These are phyloP conservation scores for Sanghuangporus sanghuang DNA, from an alignment of 1,284 basidiomycete genomes.

Conservation along the genomic window DNA sequence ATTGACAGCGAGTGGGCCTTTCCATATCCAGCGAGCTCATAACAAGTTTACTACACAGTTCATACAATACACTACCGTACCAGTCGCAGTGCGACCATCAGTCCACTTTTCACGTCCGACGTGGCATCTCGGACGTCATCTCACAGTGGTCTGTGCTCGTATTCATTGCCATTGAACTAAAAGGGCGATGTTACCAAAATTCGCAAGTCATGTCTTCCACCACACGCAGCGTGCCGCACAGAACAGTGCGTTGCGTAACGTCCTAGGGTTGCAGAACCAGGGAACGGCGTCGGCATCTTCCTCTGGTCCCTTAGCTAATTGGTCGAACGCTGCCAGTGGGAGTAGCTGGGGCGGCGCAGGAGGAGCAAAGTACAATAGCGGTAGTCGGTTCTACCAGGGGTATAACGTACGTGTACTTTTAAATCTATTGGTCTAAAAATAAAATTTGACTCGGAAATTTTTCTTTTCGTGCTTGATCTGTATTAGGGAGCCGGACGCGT, in stretches of 20 bases:
- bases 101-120: not conserved
- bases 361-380: slow-evolving; percentile 61
- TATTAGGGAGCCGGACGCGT: slow-evolving; percentile 57
- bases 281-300: slow-evolving; percentile 26
- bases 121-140: not conserved
- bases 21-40: not conserved
- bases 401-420: slow-evolving; percentile 39
- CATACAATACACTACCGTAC: not conserved
- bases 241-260: slow-evolving; percentile 65
- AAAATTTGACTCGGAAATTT: not conserved
- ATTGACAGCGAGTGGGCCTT: not conserved
- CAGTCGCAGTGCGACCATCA: not conserved
- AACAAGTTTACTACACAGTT: not conserved
- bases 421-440: not conserved
- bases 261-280: slow-evolving; percentile 56
- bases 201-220: slow-evolving; percentile 68
- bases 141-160: not conserved
- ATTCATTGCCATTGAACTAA: not conserved
- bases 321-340: slow-evolving; percentile 38
- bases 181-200: slow-evolving; percentile 66
- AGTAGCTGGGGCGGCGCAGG: slow-evolving; percentile 55
- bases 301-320: slow-evolving; percentile 32
- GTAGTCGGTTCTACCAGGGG: slow-evolving; percentile 61
- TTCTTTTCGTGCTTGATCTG: slow-evolving; percentile 2
- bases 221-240: slow-evolving; percentile 65